Base-by-base conservation (phyloP, 768 basidiomycete species). In the Boletus sp. region DNA sequence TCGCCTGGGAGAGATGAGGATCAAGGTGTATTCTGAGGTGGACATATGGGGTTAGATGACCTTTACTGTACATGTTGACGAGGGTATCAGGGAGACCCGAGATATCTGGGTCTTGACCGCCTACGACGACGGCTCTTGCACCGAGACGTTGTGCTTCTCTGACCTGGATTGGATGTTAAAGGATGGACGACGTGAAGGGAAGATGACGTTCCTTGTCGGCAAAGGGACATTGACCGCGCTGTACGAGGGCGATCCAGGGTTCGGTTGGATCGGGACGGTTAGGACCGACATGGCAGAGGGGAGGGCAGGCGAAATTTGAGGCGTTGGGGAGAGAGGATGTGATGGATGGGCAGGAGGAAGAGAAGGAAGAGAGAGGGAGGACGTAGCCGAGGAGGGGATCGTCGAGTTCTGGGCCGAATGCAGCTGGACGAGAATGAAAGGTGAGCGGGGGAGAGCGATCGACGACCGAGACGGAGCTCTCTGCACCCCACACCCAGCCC, bases 21-120 rank as follows among this genome's bases (percentile, higher is more conserved):
- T 53, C 50, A 59, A 55, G 49, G 57, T 3, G 35, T 1, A 39
- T 33, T 52, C 28, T 59, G 45, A 44, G 41, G 57, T 47, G 50
- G 50, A 50, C 20, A 48, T 48, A 57, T 67, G 80, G 54, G 71
- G 77, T 52, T 48, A 90, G 40, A 33, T 48, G 61, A 94, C 94
- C 89, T 73, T 90, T 90, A 71, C 89, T 91, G 74, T 90, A 97
- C 92, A 97, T 95, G 64, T 90, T 93, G 51, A 94, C 81, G 58
- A 97, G 78, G 29, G 83, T 79, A 67, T 94, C 87, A 36, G 93
- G 83, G 60, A 81, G 80, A 7, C 85, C 90, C 36, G 78, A 81
- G 55, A 79, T 66, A 18, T 80, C 82, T 18, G 86, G 86, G 64
- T 86, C 78, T 61, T 86, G 80, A 36, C 95, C 95, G 37, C 95